A percentile compares a stretch with the other conserved stretches of the same genome.
These are phyloP conservation scores for Kingdonia uniflora DNA, from an alignment of 164 flowering plant genomes.

Conservation along the genomic window DNA sequence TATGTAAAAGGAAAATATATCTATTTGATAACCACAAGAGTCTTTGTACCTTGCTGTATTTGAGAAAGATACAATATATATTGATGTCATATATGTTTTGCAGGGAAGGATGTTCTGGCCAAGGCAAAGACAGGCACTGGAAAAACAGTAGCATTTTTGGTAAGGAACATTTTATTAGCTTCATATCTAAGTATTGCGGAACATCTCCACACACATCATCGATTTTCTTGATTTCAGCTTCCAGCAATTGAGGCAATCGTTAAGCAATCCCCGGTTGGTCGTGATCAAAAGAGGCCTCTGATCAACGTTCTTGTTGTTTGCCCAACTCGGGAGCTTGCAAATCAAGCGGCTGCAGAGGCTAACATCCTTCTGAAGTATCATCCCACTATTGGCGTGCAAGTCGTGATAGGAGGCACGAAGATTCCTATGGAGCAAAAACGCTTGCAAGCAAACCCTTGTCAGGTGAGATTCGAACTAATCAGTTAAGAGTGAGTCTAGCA, in stretches of 20 bases:
- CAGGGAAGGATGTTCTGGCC: conserved; percentile 97
- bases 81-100: conserved; percentile 9
- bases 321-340: conserved; percentile 97
- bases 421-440: conserved; percentile 78
- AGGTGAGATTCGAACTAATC: conserved; percentile 32
- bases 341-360: conserved; percentile 90
- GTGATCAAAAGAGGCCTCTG: conserved; percentile 71
- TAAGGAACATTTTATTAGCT: conserved; percentile 20
- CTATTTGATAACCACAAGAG: too few relatives aligned
- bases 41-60: too few relatives aligned
- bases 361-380: conserved; percentile 73
- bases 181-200: neutral
- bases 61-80: neutral
- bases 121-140: conserved; percentile 99
- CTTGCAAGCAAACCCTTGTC: conserved; percentile 91
- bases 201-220: neutral
- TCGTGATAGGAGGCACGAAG: conserved; percentile 92
- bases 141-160: conserved; percentile 97
- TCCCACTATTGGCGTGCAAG: conserved; percentile 91
- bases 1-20: too few relatives aligned
- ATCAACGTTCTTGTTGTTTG: conserved; percentile 82
- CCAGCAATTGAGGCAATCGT: conserved; percentile 80
- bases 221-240: conserved; percentile 49
- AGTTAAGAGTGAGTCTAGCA: too few relatives aligned
- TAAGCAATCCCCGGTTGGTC: conserved; percentile 47